Evolutionary conservation across 257 asterid species (phyloP).

Genomic region (Fraxinus americana): DNA sequence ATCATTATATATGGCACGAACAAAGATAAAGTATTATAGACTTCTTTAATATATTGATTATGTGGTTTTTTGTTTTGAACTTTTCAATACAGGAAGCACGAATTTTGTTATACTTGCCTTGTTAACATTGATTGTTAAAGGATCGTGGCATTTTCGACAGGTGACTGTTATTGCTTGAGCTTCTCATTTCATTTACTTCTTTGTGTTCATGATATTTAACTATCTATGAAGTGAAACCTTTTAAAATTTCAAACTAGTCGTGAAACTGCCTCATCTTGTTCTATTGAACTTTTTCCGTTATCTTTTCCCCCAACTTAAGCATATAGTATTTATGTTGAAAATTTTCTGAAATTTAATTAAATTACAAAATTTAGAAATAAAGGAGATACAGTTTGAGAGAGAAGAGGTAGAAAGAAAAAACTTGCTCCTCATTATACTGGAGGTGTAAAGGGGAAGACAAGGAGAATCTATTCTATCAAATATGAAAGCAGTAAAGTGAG

Average conservation of each 20-base stretch:
- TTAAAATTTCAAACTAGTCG: constrained; percentile 1
- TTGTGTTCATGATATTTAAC: background rate
- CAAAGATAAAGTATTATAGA: too few relatives aligned
- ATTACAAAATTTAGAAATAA: background rate
- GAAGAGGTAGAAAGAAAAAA: constrained; percentile 5
- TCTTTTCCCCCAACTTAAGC: background rate
- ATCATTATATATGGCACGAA: too few relatives aligned
- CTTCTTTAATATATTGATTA: constrained; percentile 1
- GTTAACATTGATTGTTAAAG: constrained; percentile 53
- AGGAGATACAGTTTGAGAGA: background rate
- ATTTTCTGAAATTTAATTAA: background rate
- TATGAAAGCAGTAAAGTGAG: constrained; percentile 9
- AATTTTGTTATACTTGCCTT: constrained; percentile 82
- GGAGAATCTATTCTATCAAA: background rate
- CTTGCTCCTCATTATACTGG: constrained; percentile 7
- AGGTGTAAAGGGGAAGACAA: background rate
- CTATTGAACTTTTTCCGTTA: background rate
- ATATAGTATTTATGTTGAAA: background rate
- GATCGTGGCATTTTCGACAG: constrained; percentile 93
- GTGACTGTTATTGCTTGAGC: constrained; percentile 40
- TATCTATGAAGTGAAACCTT: background rate
- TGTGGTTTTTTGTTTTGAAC: background rate
- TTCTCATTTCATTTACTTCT: constrained; percentile 21
- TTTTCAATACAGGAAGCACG: constrained; percentile 69
- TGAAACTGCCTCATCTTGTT: background rate